Percentiles rank a stretch among this genome's conserved stretches.
Conservation (phyloP, 2,329 filamentous ascomycete species). For the Penicillium nordicum region DNA sequence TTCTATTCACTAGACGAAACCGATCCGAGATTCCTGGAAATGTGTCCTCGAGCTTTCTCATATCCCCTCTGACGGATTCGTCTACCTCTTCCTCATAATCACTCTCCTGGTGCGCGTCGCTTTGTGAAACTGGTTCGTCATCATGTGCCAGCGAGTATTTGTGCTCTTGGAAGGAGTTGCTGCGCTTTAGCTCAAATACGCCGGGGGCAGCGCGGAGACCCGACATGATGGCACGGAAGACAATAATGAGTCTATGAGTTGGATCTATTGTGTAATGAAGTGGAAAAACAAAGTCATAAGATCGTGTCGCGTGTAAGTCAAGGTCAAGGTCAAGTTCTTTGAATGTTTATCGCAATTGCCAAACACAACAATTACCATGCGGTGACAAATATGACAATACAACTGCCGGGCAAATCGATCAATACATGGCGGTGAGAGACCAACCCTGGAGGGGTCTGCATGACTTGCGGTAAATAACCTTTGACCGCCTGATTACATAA, state of each 20-base stretch:
- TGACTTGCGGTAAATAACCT: background rate
- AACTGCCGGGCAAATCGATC: background rate
- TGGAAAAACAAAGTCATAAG: background rate
- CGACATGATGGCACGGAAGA: conserved; percentile 23
- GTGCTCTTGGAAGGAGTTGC: conserved; percentile 15
- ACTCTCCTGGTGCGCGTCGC: conserved; percentile 17
- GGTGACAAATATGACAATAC: conserved; percentile 6
- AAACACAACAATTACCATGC: background rate
- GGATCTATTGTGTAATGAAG: background rate
- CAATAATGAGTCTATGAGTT: background rate
- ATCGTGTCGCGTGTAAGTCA: background rate
- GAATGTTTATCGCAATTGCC: conserved; percentile 4
- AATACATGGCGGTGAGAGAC: conserved; percentile 7
- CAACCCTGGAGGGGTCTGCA: background rate
- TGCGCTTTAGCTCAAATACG: conserved; percentile 26
- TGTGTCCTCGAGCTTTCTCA: conserved; percentile 74
- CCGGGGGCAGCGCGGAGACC: conserved; percentile 23
- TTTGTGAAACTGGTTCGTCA: conserved; percentile 10
- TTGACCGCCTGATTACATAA: conserved; percentile 2
- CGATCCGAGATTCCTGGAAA: conserved; percentile 80
- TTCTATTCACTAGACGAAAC: conserved; percentile 90
- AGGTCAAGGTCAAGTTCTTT: background rate
- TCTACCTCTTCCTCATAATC: conserved; percentile 42
- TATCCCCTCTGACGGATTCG: conserved; percentile 70
- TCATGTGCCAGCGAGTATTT: conserved; percentile 20